phyloP scores from a whole-genome alignment of 164 flowering plant genomes.

The Platanus orientalis region DNA sequence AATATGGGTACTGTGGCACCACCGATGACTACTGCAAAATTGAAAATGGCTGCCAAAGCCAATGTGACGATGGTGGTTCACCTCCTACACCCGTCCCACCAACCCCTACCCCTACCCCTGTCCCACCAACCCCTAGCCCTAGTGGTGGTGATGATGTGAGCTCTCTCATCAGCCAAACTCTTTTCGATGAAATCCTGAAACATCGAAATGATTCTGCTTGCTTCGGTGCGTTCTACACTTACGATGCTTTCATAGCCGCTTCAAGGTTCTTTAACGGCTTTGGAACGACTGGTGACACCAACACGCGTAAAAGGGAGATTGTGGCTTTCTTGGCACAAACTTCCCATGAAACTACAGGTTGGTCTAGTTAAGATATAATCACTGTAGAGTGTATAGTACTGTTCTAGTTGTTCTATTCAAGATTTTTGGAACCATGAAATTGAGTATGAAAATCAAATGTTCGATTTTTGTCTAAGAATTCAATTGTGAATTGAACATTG shows the following conservation, averaged over 20 bases:
- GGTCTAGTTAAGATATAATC: too few species aligned
- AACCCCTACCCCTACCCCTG: not conserved
- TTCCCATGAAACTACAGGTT: conserved; percentile 48
- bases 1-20: conserved; percentile 29
- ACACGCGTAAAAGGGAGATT: conserved; percentile 34
- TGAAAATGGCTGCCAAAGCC: conserved; percentile 34
- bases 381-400: too few species aligned
- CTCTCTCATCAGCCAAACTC: conserved; percentile 13
- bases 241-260: conserved; percentile 44
- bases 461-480: too few species aligned
- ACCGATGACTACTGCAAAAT: conserved; percentile 20
- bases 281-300: conserved; percentile 28
- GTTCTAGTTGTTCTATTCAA: too few species aligned
- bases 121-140: not conserved
- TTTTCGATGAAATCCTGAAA: conserved; percentile 29
- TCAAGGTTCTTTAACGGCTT: conserved; percentile 25
- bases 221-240: conserved; percentile 43
- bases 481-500: too few species aligned
- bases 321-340: conserved; percentile 56
- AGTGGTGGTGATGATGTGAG: conserved; percentile 14
- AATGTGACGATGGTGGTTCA: conserved; percentile 17
- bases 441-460: too few species aligned
- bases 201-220: conserved; percentile 30
- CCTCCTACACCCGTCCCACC: not conserved
- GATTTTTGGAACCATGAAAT: too few species aligned